Base-by-base conservation (phyloP, 257 asterid species). In the Nicotiana noctiflora region DNA sequence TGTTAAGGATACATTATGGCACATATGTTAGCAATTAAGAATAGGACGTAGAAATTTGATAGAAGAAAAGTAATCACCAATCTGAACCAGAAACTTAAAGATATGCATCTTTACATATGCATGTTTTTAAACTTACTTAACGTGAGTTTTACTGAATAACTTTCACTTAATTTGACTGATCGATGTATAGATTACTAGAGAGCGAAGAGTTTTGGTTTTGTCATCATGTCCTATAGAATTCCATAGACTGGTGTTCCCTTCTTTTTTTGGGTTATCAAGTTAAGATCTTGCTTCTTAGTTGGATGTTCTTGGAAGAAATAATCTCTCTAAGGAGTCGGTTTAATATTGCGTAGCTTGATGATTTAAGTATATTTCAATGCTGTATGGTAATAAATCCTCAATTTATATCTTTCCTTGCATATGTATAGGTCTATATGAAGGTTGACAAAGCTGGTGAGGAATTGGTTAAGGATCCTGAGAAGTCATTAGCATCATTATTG, bases 381-480 rank as follows among this genome's bases (percentile, higher is more conserved):
- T 59, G 21, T 59, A 59, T 61, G 67, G 67, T 61, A 61, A 61
- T 23, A 72, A 46, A 46, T 0, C 1, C 9, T 72, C 61, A 21
- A 49, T 72, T 72, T 56, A 7, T 23, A 32, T 46, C 23, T 72
- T 23, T 49, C 60, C 60, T 72, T 10, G 78, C 61, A 44, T 72
- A 72, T 49, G 19, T 49, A 46, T 85, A 96, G 99, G 92, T 92
- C 65, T 96, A 96, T 82, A 83, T 87, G 92, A 98, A 91, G 88
- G 89, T 94, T 75, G 98, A 96, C 79, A 89, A 67, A 87, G 80
- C 84, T 84, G 98, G 98, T 60, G 97, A 87, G 89, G 88, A 90
- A 83, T 87, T 96, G 87, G 86, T 90, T 56, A 92, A 90, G 84
- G 92, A 92, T 83, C 84, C 89, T 51, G 91, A 90, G 84, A 94